Base-by-base conservation (phyloP, 495 filamentous ascomycete species). In the Trichoderma reesei region DNA sequence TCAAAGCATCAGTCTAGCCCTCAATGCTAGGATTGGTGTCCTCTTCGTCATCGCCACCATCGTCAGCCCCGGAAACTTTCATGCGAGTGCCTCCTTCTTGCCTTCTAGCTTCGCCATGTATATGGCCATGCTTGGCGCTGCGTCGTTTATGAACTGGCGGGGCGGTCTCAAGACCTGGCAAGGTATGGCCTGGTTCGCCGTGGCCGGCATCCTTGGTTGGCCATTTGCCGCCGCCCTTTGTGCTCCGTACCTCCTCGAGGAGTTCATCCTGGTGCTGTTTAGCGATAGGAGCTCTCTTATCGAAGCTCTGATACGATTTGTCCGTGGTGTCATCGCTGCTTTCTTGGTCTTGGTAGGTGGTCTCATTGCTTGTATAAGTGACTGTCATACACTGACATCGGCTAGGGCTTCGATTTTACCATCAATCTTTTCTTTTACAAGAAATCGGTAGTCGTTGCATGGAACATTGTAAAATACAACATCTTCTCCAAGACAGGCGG, bases 21-120 rank as follows among this genome's bases (percentile, higher is more conserved):
- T 97, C 44, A 90, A 90, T 73, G 84, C 87, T 14, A 80, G 90
- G 63, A 88, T 97, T 54, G 95, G 89, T 16, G 75, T 93, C 39
- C 80, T 95, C 67, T 98, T 93, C 76, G 73, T 96, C 60, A 77
- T 91, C 69, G 81, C 88, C 51, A 83, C 88, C 66, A 76, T 87
- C 46, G 86, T 85, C 68, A 93, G 87, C 67, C 88, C 95, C 0
- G 95, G 95, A 38, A 96, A 96, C 82, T 97, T 96, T 72, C 90
- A 96, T 75, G 85, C 94, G 1, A 90, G 92, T 33, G 80, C 86
- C 11, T 84, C 92, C 36, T 98, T 89, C 71, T 83, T 99, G 7
- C 95, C 95, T 3, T 95, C 91, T 18, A 96, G 90, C 68, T 98
- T 98, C 70, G 90, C 94, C 46, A 99, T 98, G 95, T 96, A 96